Percentiles rank a stretch among this genome's conserved stretches.
Conservation (phyloP, 352 stramenopile genomes). For the Peronospora destructor region DNA sequence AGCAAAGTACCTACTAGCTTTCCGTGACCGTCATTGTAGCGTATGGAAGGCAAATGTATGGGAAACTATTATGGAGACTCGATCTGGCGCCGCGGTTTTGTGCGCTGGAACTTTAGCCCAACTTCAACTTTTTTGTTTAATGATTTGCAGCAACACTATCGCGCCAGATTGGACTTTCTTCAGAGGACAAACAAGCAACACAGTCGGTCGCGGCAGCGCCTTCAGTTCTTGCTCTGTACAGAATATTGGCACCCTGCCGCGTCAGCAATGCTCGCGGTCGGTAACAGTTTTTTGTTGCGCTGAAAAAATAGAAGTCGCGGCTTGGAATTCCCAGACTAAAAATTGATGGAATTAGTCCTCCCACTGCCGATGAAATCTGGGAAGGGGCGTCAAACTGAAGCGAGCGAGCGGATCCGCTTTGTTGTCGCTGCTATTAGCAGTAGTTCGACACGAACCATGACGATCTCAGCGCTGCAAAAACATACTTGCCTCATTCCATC, state of each 20-base stretch:
- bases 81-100: slow-evolving; percentile 5
- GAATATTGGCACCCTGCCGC: neutral
- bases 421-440: neutral
- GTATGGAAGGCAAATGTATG: no score
- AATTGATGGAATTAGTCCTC: slow-evolving; percentile 8
- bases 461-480: no score
- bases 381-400: slow-evolving; percentile 17
- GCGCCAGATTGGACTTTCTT: neutral
- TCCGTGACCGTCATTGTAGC: neutral
- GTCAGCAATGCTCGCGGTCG: no score
- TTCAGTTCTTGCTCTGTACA: neutral
- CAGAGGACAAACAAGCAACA: neutral
- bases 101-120: slow-evolving; percentile 15
- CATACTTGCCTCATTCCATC: no score
- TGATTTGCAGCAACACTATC: neutral
- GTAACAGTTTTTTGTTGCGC: neutral
- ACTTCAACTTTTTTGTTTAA: slow-evolving; percentile 8
- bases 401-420: neutral
- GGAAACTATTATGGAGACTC: no score
- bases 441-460: no score
- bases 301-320: neutral
- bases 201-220: neutral
- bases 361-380: slow-evolving; percentile 4
- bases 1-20: slow-evolving; percentile 13
- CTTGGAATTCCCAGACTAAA: neutral